Evolutionary conservation across 2,329 filamentous ascomycete species (phyloP), one percentile per base, ranked within the genome.

Genomic region (Lecanicillium sp.): DNA sequence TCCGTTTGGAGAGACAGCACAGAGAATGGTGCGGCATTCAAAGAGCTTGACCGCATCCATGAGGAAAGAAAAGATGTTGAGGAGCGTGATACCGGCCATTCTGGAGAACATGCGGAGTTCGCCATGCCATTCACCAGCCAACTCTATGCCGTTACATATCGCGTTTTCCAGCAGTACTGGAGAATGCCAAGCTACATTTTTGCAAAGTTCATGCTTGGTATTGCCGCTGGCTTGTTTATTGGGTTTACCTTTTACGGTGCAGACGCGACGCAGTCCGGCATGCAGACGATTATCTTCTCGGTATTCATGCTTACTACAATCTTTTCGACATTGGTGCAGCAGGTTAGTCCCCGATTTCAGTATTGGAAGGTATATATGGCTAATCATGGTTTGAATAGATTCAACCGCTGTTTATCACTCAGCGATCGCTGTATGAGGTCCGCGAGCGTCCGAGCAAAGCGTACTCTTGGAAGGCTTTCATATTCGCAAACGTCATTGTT

Each of bases 101-200:
- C 41, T 0, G 42, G 44, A 2, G 44, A 51, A 58, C 46, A 74
- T 47, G 66, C 74, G 7, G 85, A 92, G 58, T 94, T 94, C 45
- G 87, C 88, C 4, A 83, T 85, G 49, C 80, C 87, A 0, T 84
- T 94, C 52, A 43, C 42, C 1, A 51, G 65, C 1, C 88, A 95
- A 54, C 60, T 90, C 1, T 61, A 58, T 31, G 69, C 79, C 42
- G 84, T 87, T 30, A 77, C 76, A 2, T 49, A 69, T 8, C 79
- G 86, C 41, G 77, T 88, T 5, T 88, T 88, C 60, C 74, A 86
- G 52, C 86, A 92, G 54, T 89, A 89, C 68, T 90, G 86, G 84
- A 75, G 86, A 33, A 86, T 79, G 40, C 86, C 86, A 0, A 69
- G 69, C 10, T 92, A 92, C 60, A 79, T 92, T 51, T 84, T 86